Evolutionary conservation across 805 yeast species (phyloP), one percentile per base, ranked within the genome.

Genomic region (Wickerhamiella australiensis): DNA sequence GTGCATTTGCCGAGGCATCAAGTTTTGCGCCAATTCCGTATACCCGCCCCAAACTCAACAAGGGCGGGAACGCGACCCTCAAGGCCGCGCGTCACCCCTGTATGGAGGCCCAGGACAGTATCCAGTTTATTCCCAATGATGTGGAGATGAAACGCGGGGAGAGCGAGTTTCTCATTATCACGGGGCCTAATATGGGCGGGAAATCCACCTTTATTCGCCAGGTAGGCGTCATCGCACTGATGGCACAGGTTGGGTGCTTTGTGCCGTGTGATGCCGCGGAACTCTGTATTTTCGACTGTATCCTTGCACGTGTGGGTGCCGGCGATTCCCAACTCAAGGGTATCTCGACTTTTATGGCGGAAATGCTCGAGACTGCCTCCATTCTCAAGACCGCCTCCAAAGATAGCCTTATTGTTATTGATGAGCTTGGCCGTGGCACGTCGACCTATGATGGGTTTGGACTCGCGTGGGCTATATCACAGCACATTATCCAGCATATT

Each of bases 271-370:
- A 69, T 11, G 79, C 72, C 29, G 88, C 96, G 0, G 88, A 85
- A 58, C 63, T 92, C 22, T 79, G 86, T 11, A 71, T 92, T 1
- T 86, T 90, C 54, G 98, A 92, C 66, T 86, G 95, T 1, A 82
- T 92, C 4, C 73, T 92, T 52, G 94, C 97, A 12, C 78, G 98
- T 61, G 96, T 92, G n/a, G 98, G 98, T 9, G 97, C 98, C 2
- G 94, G 96, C 11, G 98, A 92, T 64, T 90, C 96, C 0, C 98
- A 92, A 66, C 72, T 92, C 61, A 88, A 90, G 65, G 98, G 98
- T 22, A 85, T 92, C 25, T 88, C 97, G 0, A 92, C 98, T 0
- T 92, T 92, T 59, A 84, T 85, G 85, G 85, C 94, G 23, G 99
- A 92, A 65, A 87, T 92, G 96, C 71, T 86, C 47, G 98, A 92